A percentile compares a stretch with the other conserved stretches of the same genome.
These are phyloP conservation scores for Coffea humblotiana DNA, from an alignment of 305 asterid genomes.

Conservation along the genomic window DNA sequence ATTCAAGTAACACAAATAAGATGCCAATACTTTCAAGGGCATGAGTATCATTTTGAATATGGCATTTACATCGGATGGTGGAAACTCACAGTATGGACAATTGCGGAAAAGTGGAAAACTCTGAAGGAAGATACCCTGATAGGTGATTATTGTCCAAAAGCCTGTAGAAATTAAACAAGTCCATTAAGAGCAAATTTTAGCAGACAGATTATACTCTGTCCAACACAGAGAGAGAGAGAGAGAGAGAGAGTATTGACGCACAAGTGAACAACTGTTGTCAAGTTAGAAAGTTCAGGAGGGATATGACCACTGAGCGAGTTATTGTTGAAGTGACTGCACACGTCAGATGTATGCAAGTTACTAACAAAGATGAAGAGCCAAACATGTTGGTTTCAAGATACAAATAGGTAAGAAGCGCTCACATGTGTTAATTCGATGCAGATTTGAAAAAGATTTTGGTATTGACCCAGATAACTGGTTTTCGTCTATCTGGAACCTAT, in stretches of 20 bases:
- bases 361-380: neutral
- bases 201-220: neutral
- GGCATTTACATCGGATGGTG: slow-evolving; percentile 1
- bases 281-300: slow-evolving; percentile 38
- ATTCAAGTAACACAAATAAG: neutral
- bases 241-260: slow-evolving; percentile 25
- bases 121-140: slow-evolving; percentile 46
- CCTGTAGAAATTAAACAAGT: slow-evolving; percentile 28
- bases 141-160: slow-evolving; percentile 47
- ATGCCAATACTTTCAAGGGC: slow-evolving; percentile 5
- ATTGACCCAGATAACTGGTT: slow-evolving; percentile 47
- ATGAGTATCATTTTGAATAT: slow-evolving; percentile 6
- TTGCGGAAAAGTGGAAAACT: slow-evolving; percentile 30
- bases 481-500: slow-evolving; percentile 48
- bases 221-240: neutral
- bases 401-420: slow-evolving; percentile 14
- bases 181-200: neutral
- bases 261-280: slow-evolving; percentile 43
- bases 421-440: slow-evolving; percentile 42
- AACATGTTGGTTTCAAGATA: slow-evolving; percentile 7
- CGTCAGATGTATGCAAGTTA: slow-evolving; percentile 9
- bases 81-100: slow-evolving; percentile 43
- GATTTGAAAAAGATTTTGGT: slow-evolving; percentile 38
- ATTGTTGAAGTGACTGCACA: slow-evolving; percentile 53
- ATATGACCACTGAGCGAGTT: slow-evolving; percentile 53